Percentiles rank a stretch among this genome's conserved stretches.
These are phyloP conservation scores for Immersiporthe knoxdaviesiana DNA, from an alignment of 2,329 filamentous ascomycete genomes.

Conservation along the genomic window DNA sequence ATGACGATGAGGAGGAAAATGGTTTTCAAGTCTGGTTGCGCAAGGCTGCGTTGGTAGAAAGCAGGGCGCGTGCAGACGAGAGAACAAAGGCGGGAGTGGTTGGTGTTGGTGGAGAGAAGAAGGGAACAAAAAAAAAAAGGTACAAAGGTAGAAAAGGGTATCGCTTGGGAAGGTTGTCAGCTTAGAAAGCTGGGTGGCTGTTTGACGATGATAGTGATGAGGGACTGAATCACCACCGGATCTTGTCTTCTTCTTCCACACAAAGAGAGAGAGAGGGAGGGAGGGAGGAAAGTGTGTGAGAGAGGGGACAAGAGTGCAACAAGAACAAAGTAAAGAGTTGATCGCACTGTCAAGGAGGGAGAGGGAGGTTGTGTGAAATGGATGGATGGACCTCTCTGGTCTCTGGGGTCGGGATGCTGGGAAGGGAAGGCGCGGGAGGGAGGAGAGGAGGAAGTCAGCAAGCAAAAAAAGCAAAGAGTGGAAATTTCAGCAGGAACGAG, in stretches of 20 bases:
- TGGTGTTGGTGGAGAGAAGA: too few relatives aligned
- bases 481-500: slow-evolving; percentile 18
- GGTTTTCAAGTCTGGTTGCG: not conserved
- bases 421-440: not conserved
- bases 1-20: not conserved
- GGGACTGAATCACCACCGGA: not conserved
- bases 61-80: not conserved
- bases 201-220: not conserved
- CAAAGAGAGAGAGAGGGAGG: not conserved
- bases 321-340: not conserved
- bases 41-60: not conserved
- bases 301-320: not conserved
- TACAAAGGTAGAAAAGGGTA: slow-evolving; percentile 6
- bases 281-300: too few relatives aligned
- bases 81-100: not conserved
- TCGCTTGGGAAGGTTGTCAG: slow-evolving; percentile 1
- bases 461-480: not conserved
- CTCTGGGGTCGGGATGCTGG: not conserved
- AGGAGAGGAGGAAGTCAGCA: slow-evolving; percentile 6
- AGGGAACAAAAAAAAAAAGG: not conserved
- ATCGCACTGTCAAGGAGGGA: not conserved
- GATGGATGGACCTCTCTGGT: not conserved
- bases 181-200: not conserved
- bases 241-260: not conserved
- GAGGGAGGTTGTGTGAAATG: not conserved